Base-by-base conservation (phyloP, 257 asterid species). In the Solanum sejunctum region DNA sequence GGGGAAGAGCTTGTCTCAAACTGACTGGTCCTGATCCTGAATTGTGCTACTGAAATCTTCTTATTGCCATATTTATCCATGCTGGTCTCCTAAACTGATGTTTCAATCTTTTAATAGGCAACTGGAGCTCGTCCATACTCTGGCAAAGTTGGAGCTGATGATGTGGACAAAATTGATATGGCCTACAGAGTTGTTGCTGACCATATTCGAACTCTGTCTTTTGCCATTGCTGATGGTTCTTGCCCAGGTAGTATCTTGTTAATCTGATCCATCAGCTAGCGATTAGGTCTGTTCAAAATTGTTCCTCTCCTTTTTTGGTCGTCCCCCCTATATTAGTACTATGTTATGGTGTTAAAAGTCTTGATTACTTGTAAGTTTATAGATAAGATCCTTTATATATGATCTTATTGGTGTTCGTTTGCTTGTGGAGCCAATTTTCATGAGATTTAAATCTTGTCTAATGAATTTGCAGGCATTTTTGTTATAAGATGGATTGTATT, bases 161-260 rank as follows among this genome's bases (percentile, higher is more conserved):
- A 97, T 36, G 90, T 88, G 80, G 99, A 95, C 88, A 92, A 89
- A 13, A 83, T 92, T 87, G 99, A 97, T 88, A 97, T 97, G 97
- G 99, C 99, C 79, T 97, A 97, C 88, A 92, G 99, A 90, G 99
- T 97, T 86, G 98, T 97, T 79, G 98, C 99, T 64, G 99, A 97
- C 87, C 99, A 97, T 87, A 95, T 97, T 67, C 89, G 99, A 87
- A 97, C 99, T 52, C 97, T 97, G 84, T 95, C 99, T 41, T 90
- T 97, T 88, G 99, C 99, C 85, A 95, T 97, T 89, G 99, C 99
- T 88, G 99, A 97, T 92, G 99, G 99, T 45, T 93, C 99, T 87
- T 89, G 93, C 69, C 99, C 99, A 91, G 98, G 99, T 96, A 67
- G 86, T 71, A 57, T 79, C 72, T 85, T 84, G 28, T 77, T 60